Evolutionary conservation across 768 basidiomycete genomes (phyloP).

Genomic region (Leucosporidium yakuticum): DNA sequence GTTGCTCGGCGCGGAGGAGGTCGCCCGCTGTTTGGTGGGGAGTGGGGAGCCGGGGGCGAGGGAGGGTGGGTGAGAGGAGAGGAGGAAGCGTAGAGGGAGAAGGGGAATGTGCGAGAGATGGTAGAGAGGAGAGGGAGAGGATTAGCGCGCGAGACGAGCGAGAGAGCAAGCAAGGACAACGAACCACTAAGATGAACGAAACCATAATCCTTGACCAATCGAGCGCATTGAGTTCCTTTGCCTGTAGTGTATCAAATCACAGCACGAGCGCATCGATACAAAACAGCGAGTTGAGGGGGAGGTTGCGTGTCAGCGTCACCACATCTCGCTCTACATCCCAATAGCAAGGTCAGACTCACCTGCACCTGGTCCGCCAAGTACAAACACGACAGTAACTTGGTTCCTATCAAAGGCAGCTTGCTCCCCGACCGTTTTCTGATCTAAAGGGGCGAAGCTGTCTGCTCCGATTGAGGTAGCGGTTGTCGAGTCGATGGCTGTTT

Average conservation of each 20-base stretch:
- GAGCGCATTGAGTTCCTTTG: slow-evolving; percentile 89
- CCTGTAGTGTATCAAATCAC: slow-evolving; percentile 54
- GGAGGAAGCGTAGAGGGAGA: too few relatives aligned
- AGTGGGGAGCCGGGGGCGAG: background rate
- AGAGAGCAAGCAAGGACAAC: too few relatives aligned
- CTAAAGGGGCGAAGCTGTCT: background rate
- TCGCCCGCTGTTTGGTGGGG: slow-evolving; percentile 72
- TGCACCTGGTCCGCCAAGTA: slow-evolving; percentile 66
- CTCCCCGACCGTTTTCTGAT: too few relatives aligned
- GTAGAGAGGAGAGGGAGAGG: slow-evolving; percentile 3
- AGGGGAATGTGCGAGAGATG: background rate
- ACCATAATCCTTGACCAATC: slow-evolving; percentile 72
- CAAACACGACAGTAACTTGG: slow-evolving; percentile 76
- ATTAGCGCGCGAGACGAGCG: too few relatives aligned
- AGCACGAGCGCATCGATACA: background rate
- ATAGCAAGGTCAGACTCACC: background rate
- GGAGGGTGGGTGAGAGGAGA: slow-evolving; percentile 9
- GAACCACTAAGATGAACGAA: slow-evolving; percentile 91
- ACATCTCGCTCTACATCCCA: background rate
- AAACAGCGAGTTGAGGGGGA: background rate
- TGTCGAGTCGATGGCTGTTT: slow-evolving; percentile 45
- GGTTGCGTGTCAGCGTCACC: background rate
- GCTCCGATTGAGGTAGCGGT: background rate
- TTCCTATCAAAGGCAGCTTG: background rate
- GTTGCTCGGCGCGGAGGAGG: slow-evolving; percentile 88